Conservation (phyloP, 164 flowering plant genomes). For the Vitis labrusca region DNA sequence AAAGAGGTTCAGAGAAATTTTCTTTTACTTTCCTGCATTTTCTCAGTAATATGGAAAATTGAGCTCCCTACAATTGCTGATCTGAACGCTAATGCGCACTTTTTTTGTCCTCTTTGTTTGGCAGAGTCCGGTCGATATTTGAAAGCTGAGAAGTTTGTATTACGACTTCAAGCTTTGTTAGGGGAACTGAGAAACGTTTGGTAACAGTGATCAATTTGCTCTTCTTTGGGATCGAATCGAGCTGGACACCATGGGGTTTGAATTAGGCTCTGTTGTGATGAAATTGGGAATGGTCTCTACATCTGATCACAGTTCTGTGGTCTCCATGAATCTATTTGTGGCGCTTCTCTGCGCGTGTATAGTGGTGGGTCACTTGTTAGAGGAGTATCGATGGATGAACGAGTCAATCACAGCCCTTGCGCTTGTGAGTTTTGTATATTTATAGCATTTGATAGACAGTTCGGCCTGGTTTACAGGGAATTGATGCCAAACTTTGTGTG, state of each 20-base stretch:
- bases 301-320: slow-evolving; percentile 71
- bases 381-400: slow-evolving; percentile 86
- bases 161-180: not conserved
- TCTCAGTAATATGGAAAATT: not conserved
- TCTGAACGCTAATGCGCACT: not conserved
- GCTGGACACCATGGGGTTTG: slow-evolving; percentile 15
- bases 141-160: not conserved
- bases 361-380: slow-evolving; percentile 77
- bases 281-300: slow-evolving; percentile 23
- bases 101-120: not conserved
- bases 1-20: not conserved
- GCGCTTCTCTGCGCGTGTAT: slow-evolving; percentile 84
- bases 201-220: not conserved
- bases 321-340: slow-evolving; percentile 77
- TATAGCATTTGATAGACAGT: not conserved
- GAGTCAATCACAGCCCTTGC: slow-evolving; percentile 83
- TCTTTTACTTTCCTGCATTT: not conserved
- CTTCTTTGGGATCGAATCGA: not conserved
- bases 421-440: slow-evolving; percentile 45
- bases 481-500: not conserved
- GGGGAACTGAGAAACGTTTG: slow-evolving; percentile 1
- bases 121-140: not conserved
- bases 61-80: not conserved
- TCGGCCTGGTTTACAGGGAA: not conserved
- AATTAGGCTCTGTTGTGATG: slow-evolving; percentile 12